These are phyloP conservation scores for Phascolomyces articulosus DNA, from an alignment of 371 early-diverging fungal genomes.

Conservation along the genomic window DNA sequence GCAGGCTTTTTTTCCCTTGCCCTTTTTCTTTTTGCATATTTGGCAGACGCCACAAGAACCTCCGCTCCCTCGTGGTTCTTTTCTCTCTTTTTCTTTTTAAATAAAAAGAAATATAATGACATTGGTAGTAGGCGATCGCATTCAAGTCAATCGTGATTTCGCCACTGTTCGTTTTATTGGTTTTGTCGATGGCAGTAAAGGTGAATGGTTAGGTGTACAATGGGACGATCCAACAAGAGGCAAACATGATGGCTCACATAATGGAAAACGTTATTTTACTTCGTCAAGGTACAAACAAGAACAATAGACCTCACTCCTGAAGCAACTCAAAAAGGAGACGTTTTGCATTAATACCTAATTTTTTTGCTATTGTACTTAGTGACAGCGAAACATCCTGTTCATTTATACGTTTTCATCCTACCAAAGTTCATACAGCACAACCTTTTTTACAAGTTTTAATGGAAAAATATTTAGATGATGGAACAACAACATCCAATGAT, in stretches of 20 bases:
- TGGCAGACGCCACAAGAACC: too few species aligned
- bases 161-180: constrained; percentile 77
- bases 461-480: constrained; percentile 55
- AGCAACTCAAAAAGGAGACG: too few species aligned
- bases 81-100: not conserved
- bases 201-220: constrained; percentile 89
- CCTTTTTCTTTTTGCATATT: too few species aligned
- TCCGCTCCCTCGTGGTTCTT: too few species aligned
- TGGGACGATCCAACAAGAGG: constrained; percentile 84
- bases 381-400: constrained; percentile 61
- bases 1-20: too few species aligned
- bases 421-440: constrained; percentile 55
- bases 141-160: constrained; percentile 45
- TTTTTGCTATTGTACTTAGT: constrained; percentile 8
- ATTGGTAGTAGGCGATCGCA: constrained; percentile 32
- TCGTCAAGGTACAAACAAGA: constrained; percentile 23
- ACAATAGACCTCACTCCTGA: too few species aligned
- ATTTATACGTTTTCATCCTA: constrained; percentile 68
- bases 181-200: constrained; percentile 54
- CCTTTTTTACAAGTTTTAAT: constrained; percentile 57
- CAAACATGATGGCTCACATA: constrained; percentile 79
- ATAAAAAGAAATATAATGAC: not conserved
- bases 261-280: constrained; percentile 68
- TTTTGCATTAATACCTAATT: not conserved
- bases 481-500: constrained; percentile 10